These are phyloP conservation scores for Puccinia triticina DNA, from an alignment of 1,284 basidiomycete species.

Conservation along the genomic window DNA sequence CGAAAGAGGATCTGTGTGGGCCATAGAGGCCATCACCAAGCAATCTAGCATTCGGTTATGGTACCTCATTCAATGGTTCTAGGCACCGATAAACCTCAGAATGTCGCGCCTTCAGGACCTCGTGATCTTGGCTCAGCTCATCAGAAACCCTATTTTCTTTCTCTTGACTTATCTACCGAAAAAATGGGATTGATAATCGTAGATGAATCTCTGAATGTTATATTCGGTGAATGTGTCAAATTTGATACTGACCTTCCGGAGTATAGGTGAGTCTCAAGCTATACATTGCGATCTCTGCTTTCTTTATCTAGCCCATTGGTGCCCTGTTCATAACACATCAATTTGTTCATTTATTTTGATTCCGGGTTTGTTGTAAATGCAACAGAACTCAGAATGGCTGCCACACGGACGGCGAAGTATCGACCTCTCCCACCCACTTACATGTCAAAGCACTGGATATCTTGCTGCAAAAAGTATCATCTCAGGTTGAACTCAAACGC, in stretches of 20 bases:
- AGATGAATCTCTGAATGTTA: slow-evolving; percentile 74
- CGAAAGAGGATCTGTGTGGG: neutral
- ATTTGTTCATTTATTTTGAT: neutral
- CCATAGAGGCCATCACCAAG: neutral
- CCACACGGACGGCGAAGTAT: slow-evolving; percentile 33
- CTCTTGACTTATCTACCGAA: slow-evolving; percentile 73
- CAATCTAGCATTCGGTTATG: neutral
- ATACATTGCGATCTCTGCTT: slow-evolving; percentile 6
- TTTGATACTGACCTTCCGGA: slow-evolving; percentile 77
- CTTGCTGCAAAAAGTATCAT: slow-evolving; percentile 26
- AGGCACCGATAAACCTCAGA: neutral
- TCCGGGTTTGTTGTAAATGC: neutral
- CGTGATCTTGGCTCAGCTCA: slow-evolving; percentile 3
- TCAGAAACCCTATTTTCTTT: slow-evolving; percentile 58
- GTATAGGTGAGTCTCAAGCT: slow-evolving; percentile 78
- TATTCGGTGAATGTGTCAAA: slow-evolving; percentile 75
- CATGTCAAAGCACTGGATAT: slow-evolving; percentile 47
- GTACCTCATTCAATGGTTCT: slow-evolving; percentile 28
- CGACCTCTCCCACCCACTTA: slow-evolving; percentile 33
- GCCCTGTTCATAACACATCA: neutral
- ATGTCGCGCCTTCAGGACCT: slow-evolving; percentile 10
- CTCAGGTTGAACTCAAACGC: slow-evolving; percentile 40
- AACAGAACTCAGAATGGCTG: slow-evolving; percentile 43
- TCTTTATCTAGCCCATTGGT: neutral
- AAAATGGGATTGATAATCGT: slow-evolving; percentile 76